phyloP scores from a whole-genome alignment of 2,329 filamentous ascomycete species.

The Lasiodiplodia theobromae region DNA sequence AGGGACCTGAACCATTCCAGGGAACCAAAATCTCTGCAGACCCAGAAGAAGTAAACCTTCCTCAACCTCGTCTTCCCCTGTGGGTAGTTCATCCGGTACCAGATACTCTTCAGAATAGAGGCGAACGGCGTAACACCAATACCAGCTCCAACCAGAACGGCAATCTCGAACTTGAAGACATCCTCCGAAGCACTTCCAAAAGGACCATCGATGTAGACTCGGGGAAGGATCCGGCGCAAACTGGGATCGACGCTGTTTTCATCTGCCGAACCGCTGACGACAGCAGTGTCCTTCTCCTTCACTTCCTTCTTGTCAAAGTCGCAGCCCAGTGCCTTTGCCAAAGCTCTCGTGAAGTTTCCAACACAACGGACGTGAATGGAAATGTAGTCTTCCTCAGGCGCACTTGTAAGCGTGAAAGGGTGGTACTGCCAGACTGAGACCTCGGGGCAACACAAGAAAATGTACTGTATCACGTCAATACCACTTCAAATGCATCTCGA shows the following conservation, averaged over 20 bases:
- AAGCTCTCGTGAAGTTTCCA: slow-evolving; percentile 78
- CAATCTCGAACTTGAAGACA: slow-evolving; percentile 73
- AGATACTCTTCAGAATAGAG: slow-evolving; percentile 77
- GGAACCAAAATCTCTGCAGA: slow-evolving; percentile 85
- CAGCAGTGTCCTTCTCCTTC: slow-evolving; percentile 61
- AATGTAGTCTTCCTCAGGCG: slow-evolving; percentile 89
- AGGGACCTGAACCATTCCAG: slow-evolving; percentile 91
- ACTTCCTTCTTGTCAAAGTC: slow-evolving; percentile 64
- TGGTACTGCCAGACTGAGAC: slow-evolving; percentile 90
- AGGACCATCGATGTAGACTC: slow-evolving; percentile 83
- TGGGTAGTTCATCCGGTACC: slow-evolving; percentile 91
- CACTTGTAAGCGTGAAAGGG: slow-evolving; percentile 84
- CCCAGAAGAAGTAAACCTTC: slow-evolving; percentile 94
- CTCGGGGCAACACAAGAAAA: slow-evolving; percentile 86
- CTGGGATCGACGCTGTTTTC: slow-evolving; percentile 70
- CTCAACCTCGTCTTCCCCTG: slow-evolving; percentile 78
- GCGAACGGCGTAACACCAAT: slow-evolving; percentile 62
- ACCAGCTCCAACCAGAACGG: slow-evolving; percentile 58
- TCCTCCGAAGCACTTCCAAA: slow-evolving; percentile 88
- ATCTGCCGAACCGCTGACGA: slow-evolving; percentile 71
- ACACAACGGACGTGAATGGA: slow-evolving; percentile 83
- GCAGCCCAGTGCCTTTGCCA: slow-evolving; percentile 77
- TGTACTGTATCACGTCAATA: slow-evolving; percentile 63
- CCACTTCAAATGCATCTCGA: not conserved
- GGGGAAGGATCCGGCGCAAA: slow-evolving; percentile 75